A percentile compares a stretch with the other conserved stretches of the same genome.
Conservation (phyloP, 208 protist genomes). For the Trypanosoma platydactyli region DNA sequence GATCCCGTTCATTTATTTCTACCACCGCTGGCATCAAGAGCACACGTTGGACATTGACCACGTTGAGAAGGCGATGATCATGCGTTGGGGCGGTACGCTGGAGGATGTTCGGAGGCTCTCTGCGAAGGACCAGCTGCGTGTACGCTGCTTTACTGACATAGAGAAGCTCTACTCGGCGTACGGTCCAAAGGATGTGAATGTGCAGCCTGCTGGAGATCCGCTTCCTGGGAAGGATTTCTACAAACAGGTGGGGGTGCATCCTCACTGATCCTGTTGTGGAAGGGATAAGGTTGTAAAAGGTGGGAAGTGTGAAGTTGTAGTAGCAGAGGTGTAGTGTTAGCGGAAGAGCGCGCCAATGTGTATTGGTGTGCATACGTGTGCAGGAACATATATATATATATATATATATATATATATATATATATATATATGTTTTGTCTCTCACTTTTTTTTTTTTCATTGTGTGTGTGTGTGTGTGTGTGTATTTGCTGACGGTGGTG, state of each 20-base stretch:
- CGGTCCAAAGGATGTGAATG: constrained; percentile 78
- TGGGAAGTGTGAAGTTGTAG: too few species aligned
- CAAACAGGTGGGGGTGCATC: constrained; percentile 35
- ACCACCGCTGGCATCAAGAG: constrained; percentile 86
- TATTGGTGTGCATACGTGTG: too few species aligned
- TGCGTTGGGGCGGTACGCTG: constrained; percentile 82
- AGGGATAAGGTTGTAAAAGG: too few species aligned
- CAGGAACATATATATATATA: background rate
- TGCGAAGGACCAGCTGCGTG: constrained; percentile 84
- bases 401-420: constrained; percentile 7
- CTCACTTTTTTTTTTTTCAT: too few species aligned
- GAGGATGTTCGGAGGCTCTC: constrained; percentile 82
- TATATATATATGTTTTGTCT: constrained; percentile 1
- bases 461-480: too few species aligned
- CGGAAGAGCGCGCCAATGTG: too few species aligned
- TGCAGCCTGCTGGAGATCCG: constrained; percentile 69
- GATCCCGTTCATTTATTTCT: constrained; percentile 79
- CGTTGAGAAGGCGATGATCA: constrained; percentile 81
- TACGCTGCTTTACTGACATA: constrained; percentile 69
- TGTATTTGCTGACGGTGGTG: too few species aligned
- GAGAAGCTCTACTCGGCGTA: constrained; percentile 88
- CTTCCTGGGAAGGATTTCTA: constrained; percentile 86
- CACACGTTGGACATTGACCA: constrained; percentile 72
- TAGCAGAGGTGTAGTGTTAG: too few species aligned
- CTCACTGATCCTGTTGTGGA: constrained; percentile 8